phyloP scores from a whole-genome alignment of 768 basidiomycete genomes.

The Trametes coccinea region DNA sequence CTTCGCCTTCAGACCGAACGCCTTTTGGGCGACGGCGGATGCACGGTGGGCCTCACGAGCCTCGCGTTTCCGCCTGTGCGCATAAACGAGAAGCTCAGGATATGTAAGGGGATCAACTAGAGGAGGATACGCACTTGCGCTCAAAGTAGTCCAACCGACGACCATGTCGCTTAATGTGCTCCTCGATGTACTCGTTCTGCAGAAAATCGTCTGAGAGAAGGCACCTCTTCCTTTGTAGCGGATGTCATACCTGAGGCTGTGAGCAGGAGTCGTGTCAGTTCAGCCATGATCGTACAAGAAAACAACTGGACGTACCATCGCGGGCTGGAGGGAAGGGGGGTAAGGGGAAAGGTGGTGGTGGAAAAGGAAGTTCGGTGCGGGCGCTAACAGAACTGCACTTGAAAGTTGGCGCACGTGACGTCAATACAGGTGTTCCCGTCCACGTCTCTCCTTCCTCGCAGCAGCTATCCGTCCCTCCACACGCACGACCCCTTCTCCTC shows the following conservation, averaged over 20 bases:
- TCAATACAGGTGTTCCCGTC: constrained; percentile 10
- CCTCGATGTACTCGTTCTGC: constrained; percentile 99
- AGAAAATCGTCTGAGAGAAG: constrained; percentile 15
- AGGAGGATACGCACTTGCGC: constrained; percentile 63
- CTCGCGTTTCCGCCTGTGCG: constrained; percentile 72
- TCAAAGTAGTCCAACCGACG: constrained; percentile 95
- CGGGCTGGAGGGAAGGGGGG: constrained; percentile 7
- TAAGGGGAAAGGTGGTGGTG: constrained; percentile 6
- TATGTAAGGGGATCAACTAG: background rate
- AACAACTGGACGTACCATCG: constrained; percentile 30
- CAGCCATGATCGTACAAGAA: background rate
- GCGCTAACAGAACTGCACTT: background rate
- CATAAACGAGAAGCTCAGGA: background rate
- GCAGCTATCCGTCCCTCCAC: background rate
- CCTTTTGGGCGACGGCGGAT: constrained; percentile 87
- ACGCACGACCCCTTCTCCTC: constrained; percentile 6
- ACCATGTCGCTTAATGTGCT: constrained; percentile 96
- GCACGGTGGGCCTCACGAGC: constrained; percentile 75
- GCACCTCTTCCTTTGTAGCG: background rate
- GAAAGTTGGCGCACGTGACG: constrained; percentile 18
- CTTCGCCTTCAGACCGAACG: constrained; percentile 96
- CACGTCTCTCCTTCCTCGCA: constrained; percentile 18
- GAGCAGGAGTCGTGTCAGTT: background rate
- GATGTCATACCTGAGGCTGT: constrained; percentile 64
- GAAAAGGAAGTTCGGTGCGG: constrained; percentile 1